phyloP scores from a whole-genome alignment of 371 early-diverging fungal genomes.

The Coemansia sp. region DNA sequence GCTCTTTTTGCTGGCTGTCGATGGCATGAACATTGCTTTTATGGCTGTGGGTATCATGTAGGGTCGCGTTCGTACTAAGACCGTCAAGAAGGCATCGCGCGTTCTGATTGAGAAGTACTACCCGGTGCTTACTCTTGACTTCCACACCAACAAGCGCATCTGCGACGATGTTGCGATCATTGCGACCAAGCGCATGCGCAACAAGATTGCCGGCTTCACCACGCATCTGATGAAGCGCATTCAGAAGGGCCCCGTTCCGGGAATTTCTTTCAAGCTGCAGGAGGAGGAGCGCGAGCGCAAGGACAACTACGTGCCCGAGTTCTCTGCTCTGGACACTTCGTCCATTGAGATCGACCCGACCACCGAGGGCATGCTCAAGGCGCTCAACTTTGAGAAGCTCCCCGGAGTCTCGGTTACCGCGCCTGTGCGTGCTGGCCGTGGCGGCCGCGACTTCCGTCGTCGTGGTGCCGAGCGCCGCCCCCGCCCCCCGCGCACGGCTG shows the following conservation, averaged over 20 bases:
- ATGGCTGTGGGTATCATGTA: slow-evolving; percentile 5
- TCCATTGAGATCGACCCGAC: slow-evolving; percentile 95
- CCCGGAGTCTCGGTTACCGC: slow-evolving; percentile 64
- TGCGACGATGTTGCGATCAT: slow-evolving; percentile 98
- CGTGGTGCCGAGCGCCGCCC: slow-evolving; percentile 38
- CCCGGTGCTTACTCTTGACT: slow-evolving; percentile 97
- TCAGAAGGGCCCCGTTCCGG: slow-evolving; percentile 98
- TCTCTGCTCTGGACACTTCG: slow-evolving; percentile 95
- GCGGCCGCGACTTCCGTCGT: slow-evolving; percentile 50
- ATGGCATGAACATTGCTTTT: neutral
- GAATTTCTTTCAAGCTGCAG: slow-evolving; percentile 99
- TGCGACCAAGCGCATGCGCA: slow-evolving; percentile 98
- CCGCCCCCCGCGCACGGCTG: slow-evolving; percentile 44
- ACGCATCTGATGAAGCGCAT: slow-evolving; percentile 99
- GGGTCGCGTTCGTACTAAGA: slow-evolving; percentile 94
- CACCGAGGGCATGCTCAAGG: slow-evolving; percentile 95
- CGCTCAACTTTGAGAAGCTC: slow-evolving; percentile 89
- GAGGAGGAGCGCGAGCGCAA: slow-evolving; percentile 99
- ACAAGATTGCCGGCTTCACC: slow-evolving; percentile 99
- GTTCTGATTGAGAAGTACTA: slow-evolving; percentile 99
- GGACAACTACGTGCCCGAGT: slow-evolving; percentile 99
- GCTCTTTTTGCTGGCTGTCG: neutral
- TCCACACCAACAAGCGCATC: slow-evolving; percentile 99
- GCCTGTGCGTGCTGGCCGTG: slow-evolving; percentile 49
- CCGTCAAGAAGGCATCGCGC: slow-evolving; percentile 99